phyloP scores from a whole-genome alignment of 768 basidiomycete species.

The Lepiota brunneoincarnata region DNA sequence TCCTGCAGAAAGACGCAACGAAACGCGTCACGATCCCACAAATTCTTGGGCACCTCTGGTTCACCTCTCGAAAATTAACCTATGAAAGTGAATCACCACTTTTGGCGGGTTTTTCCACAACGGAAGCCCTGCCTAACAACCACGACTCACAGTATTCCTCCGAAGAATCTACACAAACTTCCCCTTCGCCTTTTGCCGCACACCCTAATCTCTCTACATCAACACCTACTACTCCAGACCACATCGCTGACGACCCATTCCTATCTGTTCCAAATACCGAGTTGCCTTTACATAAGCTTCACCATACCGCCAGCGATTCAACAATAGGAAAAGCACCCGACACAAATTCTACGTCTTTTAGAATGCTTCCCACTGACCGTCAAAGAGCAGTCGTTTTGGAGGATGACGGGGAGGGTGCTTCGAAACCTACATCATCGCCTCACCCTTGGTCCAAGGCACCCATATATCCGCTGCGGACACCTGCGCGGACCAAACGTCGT shows the following conservation, averaged over 20 bases:
- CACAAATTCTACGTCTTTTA: conserved; percentile 34
- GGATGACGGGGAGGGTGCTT: conserved; percentile 36
- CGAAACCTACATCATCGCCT: conserved; percentile 22
- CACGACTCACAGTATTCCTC: conserved; percentile 41
- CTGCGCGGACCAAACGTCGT: conserved; percentile 92
- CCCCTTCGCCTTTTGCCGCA: conserved; percentile 41
- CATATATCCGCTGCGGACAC: conserved; percentile 78
- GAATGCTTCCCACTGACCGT: conserved; percentile 23
- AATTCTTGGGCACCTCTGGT: conserved; percentile 88
- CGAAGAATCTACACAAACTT: conserved; percentile 52
- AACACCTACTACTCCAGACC: conserved; percentile 57
- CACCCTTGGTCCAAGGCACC: conserved; percentile 38
- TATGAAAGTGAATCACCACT: conserved; percentile 31
- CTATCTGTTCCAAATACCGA: conserved; percentile 22
- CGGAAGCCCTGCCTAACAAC: conserved; percentile 19
- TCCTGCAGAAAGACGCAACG: conserved; percentile 74
- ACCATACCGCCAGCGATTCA: conserved; percentile 53
- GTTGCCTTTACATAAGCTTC: conserved; percentile 24
- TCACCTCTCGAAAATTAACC: conserved; percentile 41
- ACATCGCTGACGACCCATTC: conserved; percentile 43
- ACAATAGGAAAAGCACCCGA: conserved; percentile 53
- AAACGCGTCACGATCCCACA: conserved; percentile 79
- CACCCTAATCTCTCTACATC: conserved; percentile 39
- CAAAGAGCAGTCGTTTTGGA: conserved; percentile 52
- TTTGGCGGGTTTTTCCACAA: conserved; percentile 19